Evolutionary conservation across 2,329 filamentous ascomycete genomes (phyloP).

Genomic region (Ramularia collo-cygni): DNA sequence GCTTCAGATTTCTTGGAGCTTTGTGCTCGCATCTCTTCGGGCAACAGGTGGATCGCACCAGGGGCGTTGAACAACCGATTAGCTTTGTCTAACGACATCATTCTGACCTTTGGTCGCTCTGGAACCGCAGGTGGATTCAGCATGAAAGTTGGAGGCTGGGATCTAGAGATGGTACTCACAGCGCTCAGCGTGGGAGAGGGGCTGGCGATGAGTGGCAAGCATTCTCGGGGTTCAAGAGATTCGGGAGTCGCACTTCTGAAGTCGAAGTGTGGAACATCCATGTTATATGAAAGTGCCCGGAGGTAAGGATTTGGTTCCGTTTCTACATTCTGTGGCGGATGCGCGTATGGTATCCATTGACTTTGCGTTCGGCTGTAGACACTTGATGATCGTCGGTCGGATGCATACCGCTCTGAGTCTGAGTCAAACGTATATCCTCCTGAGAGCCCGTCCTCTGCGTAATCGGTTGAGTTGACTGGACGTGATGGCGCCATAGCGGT

Average conservation of each 20-base stretch:
- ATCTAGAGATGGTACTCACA: slow-evolving; percentile 2
- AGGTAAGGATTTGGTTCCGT: not conserved
- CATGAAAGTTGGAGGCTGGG: slow-evolving; percentile 3
- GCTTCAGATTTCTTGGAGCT: slow-evolving; percentile 13
- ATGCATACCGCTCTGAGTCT: not conserved
- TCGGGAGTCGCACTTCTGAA: not conserved
- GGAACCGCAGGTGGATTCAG: slow-evolving; percentile 12
- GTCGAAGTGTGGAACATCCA: not conserved
- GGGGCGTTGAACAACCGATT: slow-evolving; percentile 21
- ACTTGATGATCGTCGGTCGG: slow-evolving; percentile 26
- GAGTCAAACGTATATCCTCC: no score
- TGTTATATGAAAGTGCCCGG: not conserved
- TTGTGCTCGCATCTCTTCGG: slow-evolving; percentile 27
- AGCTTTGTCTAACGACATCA: slow-evolving; percentile 25
- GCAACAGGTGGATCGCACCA: slow-evolving; percentile 24
- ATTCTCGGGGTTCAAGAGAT: slow-evolving; percentile 20
- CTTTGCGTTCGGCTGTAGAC: slow-evolving; percentile 30
- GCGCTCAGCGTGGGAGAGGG: slow-evolving; percentile 21
- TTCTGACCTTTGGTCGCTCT: slow-evolving; percentile 12
- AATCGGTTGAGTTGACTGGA: slow-evolving; percentile 1
- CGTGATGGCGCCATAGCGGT: slow-evolving; percentile 13
- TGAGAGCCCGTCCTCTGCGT: not conserved
- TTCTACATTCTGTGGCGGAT: not conserved
- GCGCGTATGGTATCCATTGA: slow-evolving; percentile 14
- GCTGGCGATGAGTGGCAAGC: slow-evolving; percentile 22